Conservation (phyloP, 2,329 filamentous ascomycete genomes). For the Aspergillus spinulosporus region DNA sequence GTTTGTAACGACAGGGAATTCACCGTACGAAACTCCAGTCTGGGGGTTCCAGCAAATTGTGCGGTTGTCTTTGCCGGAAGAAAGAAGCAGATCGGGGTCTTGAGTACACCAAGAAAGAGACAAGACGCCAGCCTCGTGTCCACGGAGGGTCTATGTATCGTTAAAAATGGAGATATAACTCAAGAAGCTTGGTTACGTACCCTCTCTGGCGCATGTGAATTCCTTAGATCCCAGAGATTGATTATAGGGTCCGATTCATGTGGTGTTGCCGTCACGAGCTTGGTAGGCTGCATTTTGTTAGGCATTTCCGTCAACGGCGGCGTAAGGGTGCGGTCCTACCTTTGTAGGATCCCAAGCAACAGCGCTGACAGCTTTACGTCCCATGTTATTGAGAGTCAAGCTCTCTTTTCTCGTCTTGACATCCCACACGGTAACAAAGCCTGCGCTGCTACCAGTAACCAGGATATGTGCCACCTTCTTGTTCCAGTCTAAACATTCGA, state of each 20-base stretch:
- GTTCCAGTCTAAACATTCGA: constrained; percentile 98
- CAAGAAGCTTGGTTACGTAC: constrained; percentile 30
- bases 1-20: constrained; percentile 97
- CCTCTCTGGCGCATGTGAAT: constrained; percentile 87
- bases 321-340: too few species aligned
- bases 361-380: constrained; percentile 88
- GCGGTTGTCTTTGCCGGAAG: constrained; percentile 93
- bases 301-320: too few species aligned
- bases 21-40: constrained; percentile 81
- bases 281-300: constrained; percentile 63
- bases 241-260: constrained; percentile 87
- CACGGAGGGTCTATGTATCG: constrained; percentile 66
- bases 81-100: constrained; percentile 84
- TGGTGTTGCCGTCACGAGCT: constrained; percentile 87
- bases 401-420: constrained; percentile 97
- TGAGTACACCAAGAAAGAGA: constrained; percentile 95
- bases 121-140: constrained; percentile 91
- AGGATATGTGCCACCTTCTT: constrained; percentile 96
- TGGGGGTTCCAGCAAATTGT: constrained; percentile 96
- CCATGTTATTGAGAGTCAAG: constrained; percentile 83
- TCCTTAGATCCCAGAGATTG: constrained; percentile 89
- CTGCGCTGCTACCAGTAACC: constrained; percentile 87
- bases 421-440: constrained; percentile 98
- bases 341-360: constrained; percentile 95
- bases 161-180: constrained; percentile 17